Evolutionary conservation across 805 yeast genomes (phyloP), one percentile per base, ranked within the genome.

Genomic region (Candida methanosorbosa): DNA sequence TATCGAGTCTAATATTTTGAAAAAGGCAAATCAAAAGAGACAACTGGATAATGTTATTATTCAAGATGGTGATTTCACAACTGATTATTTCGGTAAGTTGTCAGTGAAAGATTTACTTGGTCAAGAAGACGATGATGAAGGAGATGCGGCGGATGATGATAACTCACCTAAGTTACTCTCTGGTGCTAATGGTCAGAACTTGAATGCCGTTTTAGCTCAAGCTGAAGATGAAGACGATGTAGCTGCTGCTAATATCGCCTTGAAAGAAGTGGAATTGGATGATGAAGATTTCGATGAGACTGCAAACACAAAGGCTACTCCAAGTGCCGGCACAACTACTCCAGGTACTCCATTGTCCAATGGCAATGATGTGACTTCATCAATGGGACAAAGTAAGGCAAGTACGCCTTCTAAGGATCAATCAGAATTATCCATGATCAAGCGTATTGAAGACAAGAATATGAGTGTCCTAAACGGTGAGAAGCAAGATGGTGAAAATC

Each of bases 11-110:
- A 92, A 92, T 59, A 92, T 92, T 44, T 70, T 92, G 59, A 78
- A 78, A 48, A 90, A 90, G 56, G 97, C 97, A 2, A 87, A 88
- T 49, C 97, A 90, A 57, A 90, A 90, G 68, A 70, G 94, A 49
- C 87, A 87, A 49, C 70, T 90, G 48, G 97, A 90, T 59, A 85
- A 86, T 56, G 94, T 90, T 23, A 90, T 90, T 36, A 92, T 92
- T 46, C 97, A 92, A 61, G 95, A 88, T 35, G 98, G 98, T 55
- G 97, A 90, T 46, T 92, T 92, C 61, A 92, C 97, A 0, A 94
- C 98, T 0, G 98, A 94, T 55, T 92, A 88, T 56, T 83, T 94
- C 54, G 81, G 87, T 21, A 84, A 84, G 51, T 64, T 88, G 34
- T 82, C 96, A 0, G 90, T 88, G 5, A 72, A 78, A 40, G 97